Percentiles rank a stretch among this genome's conserved stretches.
phyloP scores from a whole-genome alignment of 148 eudicot species.

The Rhododendron griersonianum region DNA sequence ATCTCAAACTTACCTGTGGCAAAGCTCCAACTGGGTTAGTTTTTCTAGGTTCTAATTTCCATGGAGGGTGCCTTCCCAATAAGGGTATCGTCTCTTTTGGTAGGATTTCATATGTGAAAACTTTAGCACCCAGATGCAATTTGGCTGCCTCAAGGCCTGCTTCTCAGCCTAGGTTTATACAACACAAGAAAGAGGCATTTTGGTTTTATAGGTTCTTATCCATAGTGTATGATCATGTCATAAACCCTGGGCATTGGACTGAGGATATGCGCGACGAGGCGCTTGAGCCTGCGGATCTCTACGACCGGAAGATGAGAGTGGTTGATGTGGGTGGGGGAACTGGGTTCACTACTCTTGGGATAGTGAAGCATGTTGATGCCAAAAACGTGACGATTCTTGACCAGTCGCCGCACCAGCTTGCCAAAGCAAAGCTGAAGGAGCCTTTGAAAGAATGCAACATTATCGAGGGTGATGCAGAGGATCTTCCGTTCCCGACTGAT shows the following conservation, averaged over 20 bases:
- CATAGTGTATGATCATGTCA: conserved; percentile 69
- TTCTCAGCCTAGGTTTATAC: conserved; percentile 88
- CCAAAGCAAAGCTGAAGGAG: conserved; percentile 75
- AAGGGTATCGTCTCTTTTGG: conserved; percentile 21
- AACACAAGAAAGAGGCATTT: conserved; percentile 83
- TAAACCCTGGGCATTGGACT: conserved; percentile 86
- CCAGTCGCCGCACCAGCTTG: conserved; percentile 92
- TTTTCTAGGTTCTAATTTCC: conserved; percentile 41
- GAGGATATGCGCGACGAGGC: conserved; percentile 91
- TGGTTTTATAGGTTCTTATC: conserved; percentile 88
- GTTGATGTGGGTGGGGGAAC: conserved; percentile 96
- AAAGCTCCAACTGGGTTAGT: conserved; percentile 32
- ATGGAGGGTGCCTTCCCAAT: conserved; percentile 30
- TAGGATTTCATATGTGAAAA: conserved; percentile 21
- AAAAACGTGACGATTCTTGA: conserved; percentile 91
- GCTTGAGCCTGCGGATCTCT: conserved; percentile 74
- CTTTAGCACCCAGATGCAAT: conserved; percentile 55
- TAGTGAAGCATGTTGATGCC: conserved; percentile 83
- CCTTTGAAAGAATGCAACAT: conserved; percentile 80
- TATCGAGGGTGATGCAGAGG: conserved; percentile 85
- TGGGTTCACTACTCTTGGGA: conserved; percentile 79
- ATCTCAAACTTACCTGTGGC: conserved; percentile 31
- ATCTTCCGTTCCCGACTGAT: conserved; percentile 83
- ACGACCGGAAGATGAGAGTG: conserved; percentile 45
- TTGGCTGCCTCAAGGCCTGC: conserved; percentile 65